Conservation (phyloP, 2,329 filamentous ascomycete species). For the Chalara sp. region DNA sequence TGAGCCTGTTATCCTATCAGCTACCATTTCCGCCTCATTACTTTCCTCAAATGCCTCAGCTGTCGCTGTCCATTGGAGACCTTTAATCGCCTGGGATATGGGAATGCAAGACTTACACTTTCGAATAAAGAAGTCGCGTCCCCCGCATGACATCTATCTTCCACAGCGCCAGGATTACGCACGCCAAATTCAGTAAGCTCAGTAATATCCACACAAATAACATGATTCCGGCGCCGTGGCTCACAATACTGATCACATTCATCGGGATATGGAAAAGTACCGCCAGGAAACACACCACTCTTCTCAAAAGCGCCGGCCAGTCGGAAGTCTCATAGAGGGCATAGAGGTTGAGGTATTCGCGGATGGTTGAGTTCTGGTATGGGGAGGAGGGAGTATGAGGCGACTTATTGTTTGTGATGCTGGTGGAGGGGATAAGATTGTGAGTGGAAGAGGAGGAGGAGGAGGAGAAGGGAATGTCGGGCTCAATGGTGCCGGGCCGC, state of each 20-base stretch:
- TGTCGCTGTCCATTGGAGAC: no score
- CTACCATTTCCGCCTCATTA: no score
- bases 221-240: conserved; percentile 5
- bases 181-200: conserved; percentile 3
- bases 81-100: no score
- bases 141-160: no score
- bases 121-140: no score
- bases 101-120: no score
- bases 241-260: conserved; percentile 7
- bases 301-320: not conserved
- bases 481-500: conserved; percentile 4
- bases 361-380: not conserved
- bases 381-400: not conserved
- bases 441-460: not conserved
- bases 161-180: no score
- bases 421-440: not conserved
- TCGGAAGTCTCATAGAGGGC: conserved; percentile 1
- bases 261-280: conserved; percentile 8
- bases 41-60: no score
- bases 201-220: conserved; percentile 3
- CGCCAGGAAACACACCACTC: conserved; percentile 2
- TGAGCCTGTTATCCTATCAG: no score
- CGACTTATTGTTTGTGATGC: not conserved
- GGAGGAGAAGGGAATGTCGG: conserved; percentile 4
- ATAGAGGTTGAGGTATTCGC: conserved; percentile 1